phyloP scores from a whole-genome alignment of 306 rosid species.

The Vicia sativa region DNA sequence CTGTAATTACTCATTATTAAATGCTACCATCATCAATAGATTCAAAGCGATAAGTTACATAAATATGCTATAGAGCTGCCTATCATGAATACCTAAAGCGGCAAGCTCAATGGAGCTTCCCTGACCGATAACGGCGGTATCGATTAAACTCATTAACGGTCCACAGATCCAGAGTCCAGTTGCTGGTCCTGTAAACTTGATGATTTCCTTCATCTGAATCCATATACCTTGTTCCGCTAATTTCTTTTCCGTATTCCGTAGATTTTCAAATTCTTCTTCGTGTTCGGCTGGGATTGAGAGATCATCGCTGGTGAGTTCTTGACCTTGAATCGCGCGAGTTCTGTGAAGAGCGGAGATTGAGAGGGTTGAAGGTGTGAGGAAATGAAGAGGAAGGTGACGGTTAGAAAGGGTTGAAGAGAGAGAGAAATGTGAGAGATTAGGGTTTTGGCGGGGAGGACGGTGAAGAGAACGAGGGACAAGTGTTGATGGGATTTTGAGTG shows the following conservation, averaged over 20 bases:
- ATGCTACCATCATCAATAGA: neutral
- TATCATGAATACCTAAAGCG: constrained; percentile 59
- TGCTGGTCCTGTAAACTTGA: constrained; percentile 73
- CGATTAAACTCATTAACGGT: constrained; percentile 89
- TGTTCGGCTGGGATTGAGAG: constrained; percentile 19
- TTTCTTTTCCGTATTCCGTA: constrained; percentile 37
- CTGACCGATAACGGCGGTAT: constrained; percentile 82
- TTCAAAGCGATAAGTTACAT: neutral
- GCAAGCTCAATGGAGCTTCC: constrained; percentile 95
- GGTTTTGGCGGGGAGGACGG: constrained; percentile 41
- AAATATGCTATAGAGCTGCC: neutral
- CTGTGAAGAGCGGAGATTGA: constrained; percentile 9
- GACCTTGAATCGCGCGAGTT: constrained; percentile 26
- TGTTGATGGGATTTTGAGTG: constrained; percentile 32
- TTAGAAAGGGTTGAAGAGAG: constrained; percentile 20
- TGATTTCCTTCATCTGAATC: constrained; percentile 76
- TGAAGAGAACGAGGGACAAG: constrained; percentile 27
- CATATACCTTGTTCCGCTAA: constrained; percentile 55
- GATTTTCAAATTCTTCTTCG: constrained; percentile 27
- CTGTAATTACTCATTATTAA: neutral
- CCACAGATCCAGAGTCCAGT: constrained; percentile 85
- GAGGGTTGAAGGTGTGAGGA: constrained; percentile 29
- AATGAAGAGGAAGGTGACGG: constrained; percentile 15
- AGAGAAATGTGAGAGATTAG: constrained; percentile 35
- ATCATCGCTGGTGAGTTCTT: constrained; percentile 29